Evolutionary conservation across 2,329 filamentous ascomycete species (phyloP), one percentile per base, ranked within the genome.

Genomic region (Cladophialophora chaetospira): DNA sequence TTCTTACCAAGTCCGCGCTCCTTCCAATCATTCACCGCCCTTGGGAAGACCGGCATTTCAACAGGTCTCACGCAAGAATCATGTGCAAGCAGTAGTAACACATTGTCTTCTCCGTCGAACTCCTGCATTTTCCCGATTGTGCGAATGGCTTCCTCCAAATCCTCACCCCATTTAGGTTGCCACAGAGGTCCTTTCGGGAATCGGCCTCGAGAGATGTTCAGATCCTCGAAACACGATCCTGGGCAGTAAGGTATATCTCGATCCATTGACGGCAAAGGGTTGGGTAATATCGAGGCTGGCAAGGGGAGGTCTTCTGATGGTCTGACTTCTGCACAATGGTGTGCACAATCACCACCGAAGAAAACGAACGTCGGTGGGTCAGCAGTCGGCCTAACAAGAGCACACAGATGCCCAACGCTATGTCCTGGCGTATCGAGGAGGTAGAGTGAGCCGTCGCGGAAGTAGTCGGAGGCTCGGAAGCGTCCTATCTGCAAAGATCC

Each of bases 341-440:
- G 77, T 21, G 70, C 74, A 3, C 72, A 68, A 63, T 81, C 79
- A 13, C 76, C 78, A 15, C 75, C 78, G 69, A 81, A 75, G 63
- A 80, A 72, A 17, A 80, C 71, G 62, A 80, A 82, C 0, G 67
- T 62, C 5, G 28, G 26, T 4, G 43, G 43, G 26, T 63, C 64
- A 1, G 65, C 64, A 0, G 69, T 69, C 0, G 73, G 76, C 3
- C 79, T 69, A 1, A 76, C 79, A 0, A 83, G 69, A 3, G 71
- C 80, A 54, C 74, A 76, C 17, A 79, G 69, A 63, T 81, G 79
- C 1, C 77, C 78, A 10, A 78, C 67, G 0, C 75, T 73, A 26
- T 54, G 51, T 1, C 81, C 81, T 0, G 79, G 79, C 2, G 75
- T 63, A 23, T 75, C 71, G 4, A 77, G 63, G 15, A 76, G 60